These are phyloP conservation scores for Albifimbria verrucaria DNA, from an alignment of 2,329 filamentous ascomycete species.

Conservation along the genomic window DNA sequence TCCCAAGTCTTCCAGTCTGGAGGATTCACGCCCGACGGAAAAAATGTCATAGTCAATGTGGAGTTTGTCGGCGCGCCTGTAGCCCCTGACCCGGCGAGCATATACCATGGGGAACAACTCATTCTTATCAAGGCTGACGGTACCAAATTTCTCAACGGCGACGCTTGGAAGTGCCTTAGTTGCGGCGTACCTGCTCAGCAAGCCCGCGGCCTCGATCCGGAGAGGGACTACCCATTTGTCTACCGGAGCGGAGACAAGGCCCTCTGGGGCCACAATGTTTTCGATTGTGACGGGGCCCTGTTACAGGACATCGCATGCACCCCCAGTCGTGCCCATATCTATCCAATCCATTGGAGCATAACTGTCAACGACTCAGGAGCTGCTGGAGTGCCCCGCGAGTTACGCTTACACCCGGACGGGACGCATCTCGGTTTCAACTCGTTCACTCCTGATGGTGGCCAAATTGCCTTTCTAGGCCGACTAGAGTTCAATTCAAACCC, in stretches of 20 bases:
- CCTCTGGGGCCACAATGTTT: constrained; percentile 27
- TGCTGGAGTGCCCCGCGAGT: constrained; percentile 34
- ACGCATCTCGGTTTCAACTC: constrained; percentile 39
- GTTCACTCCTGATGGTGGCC: constrained; percentile 21
- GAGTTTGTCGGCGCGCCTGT: constrained; percentile 38
- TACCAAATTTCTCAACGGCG: constrained; percentile 35
- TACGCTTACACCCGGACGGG: constrained; percentile 43
- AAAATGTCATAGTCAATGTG: constrained; percentile 33
- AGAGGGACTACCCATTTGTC: constrained; percentile 37
- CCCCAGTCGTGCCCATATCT: constrained; percentile 32
- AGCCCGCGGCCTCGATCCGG: constrained; percentile 11
- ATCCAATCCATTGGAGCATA: constrained; percentile 36
- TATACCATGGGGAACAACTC: constrained; percentile 37
- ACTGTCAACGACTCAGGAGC: constrained; percentile 22
- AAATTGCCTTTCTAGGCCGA: constrained; percentile 31
- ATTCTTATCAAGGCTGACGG: constrained; percentile 39
- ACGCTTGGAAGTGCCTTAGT: constrained; percentile 43
- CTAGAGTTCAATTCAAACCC: constrained; percentile 37
- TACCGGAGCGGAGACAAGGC: constrained; percentile 35
- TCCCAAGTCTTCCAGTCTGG: constrained; percentile 5
- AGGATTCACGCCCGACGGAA: constrained; percentile 23
- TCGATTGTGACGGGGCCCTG: constrained; percentile 32
- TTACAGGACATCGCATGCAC: constrained; percentile 34
- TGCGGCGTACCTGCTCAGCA: constrained; percentile 37
- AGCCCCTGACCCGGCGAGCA: constrained; percentile 32